A percentile compares a stretch with the other conserved stretches of the same genome.
phyloP scores from a whole-genome alignment of 169 alveolate genomes.

The Neospora caninum region DNA sequence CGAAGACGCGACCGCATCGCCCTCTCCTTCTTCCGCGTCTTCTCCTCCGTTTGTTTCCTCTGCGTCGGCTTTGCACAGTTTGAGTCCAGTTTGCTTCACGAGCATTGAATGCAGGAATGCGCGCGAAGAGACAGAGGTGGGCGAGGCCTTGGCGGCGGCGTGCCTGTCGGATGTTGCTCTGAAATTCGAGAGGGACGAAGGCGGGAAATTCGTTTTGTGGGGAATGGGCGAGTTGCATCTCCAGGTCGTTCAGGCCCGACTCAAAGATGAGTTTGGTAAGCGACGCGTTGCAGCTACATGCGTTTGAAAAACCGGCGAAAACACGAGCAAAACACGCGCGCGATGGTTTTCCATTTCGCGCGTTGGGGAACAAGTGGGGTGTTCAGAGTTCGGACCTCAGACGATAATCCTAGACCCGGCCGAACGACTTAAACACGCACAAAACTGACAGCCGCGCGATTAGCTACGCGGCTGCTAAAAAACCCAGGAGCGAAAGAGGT shows the following conservation, averaged over 20 bases:
- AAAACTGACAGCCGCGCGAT: too few relatives aligned
- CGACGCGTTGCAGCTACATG: neutral
- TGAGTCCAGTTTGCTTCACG: slow-evolving; percentile 36
- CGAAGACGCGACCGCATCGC: too few relatives aligned
- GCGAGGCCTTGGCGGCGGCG: slow-evolving; percentile 32
- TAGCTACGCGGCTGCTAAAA: too few relatives aligned
- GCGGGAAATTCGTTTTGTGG: slow-evolving; percentile 50
- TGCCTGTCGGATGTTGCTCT: slow-evolving; percentile 37
- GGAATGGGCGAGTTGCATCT: slow-evolving; percentile 65
- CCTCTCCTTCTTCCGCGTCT: too few relatives aligned
- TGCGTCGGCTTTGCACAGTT: neutral
- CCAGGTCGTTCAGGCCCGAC: slow-evolving; percentile 43
- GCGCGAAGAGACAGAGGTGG: slow-evolving; percentile 44
- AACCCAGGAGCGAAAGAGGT: too few relatives aligned
- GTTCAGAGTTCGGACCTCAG: too few relatives aligned
- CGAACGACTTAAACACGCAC: too few relatives aligned
- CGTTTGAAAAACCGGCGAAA: too few relatives aligned
- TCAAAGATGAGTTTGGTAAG: slow-evolving; percentile 48
- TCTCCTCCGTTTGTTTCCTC: neutral
- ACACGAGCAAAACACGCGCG: too few relatives aligned
- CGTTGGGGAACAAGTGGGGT: too few relatives aligned
- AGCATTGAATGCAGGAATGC: slow-evolving; percentile 23
- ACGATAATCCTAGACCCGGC: too few relatives aligned
- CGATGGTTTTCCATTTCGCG: too few relatives aligned
- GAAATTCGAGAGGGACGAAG: slow-evolving; percentile 22